Percentiles rank a stretch among this genome's conserved stretches.
Conservation (phyloP, 1,139 yeast genomes). For the Yamadazyma aaseri region DNA sequence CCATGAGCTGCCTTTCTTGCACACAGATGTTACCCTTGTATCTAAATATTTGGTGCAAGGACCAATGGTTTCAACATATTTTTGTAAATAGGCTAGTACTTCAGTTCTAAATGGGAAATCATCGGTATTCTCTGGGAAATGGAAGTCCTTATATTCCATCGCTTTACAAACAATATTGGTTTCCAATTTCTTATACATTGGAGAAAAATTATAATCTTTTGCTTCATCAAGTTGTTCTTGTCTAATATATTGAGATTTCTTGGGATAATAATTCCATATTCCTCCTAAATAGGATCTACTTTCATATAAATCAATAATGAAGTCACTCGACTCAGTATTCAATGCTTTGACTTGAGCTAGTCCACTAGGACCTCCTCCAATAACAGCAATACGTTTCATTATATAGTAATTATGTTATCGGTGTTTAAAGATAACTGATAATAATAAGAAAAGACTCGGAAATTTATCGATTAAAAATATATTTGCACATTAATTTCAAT, state of each 20-base stretch:
- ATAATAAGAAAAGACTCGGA: too few species aligned
- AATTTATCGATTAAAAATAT: too few species aligned
- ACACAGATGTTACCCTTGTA: conserved; percentile 9
- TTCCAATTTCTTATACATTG: conserved; percentile 48
- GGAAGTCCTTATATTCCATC: conserved; percentile 42
- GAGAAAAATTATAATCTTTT: conserved; percentile 25
- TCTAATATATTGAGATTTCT: conserved; percentile 17
- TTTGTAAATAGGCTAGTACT: conserved; percentile 36
- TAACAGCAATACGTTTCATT: conserved; percentile 34
- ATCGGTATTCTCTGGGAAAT: conserved; percentile 30
- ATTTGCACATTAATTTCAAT: too few species aligned
- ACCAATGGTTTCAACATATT: conserved; percentile 30
- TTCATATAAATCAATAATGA: conserved; percentile 44
- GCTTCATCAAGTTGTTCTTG: conserved; percentile 36
- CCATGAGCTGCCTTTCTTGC: conserved; percentile 21
- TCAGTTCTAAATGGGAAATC: conserved; percentile 37
- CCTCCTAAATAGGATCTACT: conserved; percentile 45
- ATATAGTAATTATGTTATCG: too few species aligned
- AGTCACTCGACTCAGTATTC: conserved; percentile 34
- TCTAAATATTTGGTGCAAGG: conserved; percentile 11
- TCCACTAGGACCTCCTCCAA: conserved; percentile 56
- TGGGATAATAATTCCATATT: conserved; percentile 43
- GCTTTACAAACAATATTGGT: conserved; percentile 43
- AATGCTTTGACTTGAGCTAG: conserved; percentile 49
- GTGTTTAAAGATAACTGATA: too few species aligned